A percentile compares a stretch with the other conserved stretches of the same genome.
Conservation (phyloP, 2,329 filamentous ascomycete species). For the Ophidiomyces ophidiicola region DNA sequence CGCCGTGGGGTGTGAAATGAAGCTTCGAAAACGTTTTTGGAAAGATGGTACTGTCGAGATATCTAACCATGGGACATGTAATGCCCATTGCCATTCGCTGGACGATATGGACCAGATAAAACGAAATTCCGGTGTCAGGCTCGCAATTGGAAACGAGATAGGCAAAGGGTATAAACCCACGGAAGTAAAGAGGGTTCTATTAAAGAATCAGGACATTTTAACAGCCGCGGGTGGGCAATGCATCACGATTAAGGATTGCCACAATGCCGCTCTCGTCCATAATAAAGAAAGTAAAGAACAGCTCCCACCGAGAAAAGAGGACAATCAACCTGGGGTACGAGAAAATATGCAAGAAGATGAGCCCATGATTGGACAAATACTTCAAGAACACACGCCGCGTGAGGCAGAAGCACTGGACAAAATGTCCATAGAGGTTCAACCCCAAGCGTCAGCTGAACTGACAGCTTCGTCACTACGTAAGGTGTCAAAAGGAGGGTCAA, state of each 20-base stretch:
- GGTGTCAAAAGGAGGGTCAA: neutral
- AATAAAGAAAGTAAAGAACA: slow-evolving; percentile 6
- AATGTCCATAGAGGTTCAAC: neutral
- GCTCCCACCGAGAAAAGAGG: neutral
- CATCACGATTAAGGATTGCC: slow-evolving; percentile 10
- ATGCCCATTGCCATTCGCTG: slow-evolving; percentile 8
- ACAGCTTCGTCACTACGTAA: neutral
- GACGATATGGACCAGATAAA: slow-evolving; percentile 11
- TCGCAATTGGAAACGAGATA: slow-evolving; percentile 7
- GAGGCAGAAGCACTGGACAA: neutral
- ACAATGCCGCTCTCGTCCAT: slow-evolving; percentile 4
- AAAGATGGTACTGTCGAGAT: slow-evolving; percentile 10
- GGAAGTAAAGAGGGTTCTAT: slow-evolving; percentile 8
- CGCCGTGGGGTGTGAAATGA: slow-evolving; percentile 10
- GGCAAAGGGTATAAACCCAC: slow-evolving; percentile 9
- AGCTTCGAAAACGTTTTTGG: slow-evolving; percentile 9
- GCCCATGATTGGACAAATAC: neutral
- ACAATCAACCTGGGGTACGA: neutral
- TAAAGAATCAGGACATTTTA: slow-evolving; percentile 5
- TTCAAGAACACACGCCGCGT: neutral
- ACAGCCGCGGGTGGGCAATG: slow-evolving; percentile 2
- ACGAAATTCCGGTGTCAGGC: slow-evolving; percentile 6
- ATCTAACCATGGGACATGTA: slow-evolving; percentile 5
- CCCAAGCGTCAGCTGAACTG: neutral
- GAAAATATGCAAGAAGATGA: slow-evolving; percentile 6